These are phyloP conservation scores for Fusarium sp. DNA, from an alignment of 2,329 filamentous ascomycete genomes.

Conservation along the genomic window DNA sequence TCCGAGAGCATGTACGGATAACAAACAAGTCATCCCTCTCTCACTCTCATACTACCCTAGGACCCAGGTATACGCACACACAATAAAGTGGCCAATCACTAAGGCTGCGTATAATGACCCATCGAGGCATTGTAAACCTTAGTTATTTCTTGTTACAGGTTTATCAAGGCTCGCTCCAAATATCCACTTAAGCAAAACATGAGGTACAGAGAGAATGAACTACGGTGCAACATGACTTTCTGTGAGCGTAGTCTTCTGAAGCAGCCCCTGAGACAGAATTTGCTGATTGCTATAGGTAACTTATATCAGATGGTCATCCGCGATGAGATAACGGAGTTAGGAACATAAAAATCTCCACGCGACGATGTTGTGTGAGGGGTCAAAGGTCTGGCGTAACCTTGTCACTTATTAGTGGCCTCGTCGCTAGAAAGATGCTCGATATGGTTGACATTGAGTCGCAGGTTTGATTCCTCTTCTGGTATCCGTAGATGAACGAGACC, in stretches of 20 bases:
- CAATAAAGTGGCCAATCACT: not conserved
- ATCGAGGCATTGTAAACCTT: not conserved
- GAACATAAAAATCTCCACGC: not conserved
- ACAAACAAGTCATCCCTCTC: not conserved
- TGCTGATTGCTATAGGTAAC: not conserved
- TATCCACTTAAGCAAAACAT: not conserved
- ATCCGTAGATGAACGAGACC: not conserved
- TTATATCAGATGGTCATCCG: not conserved
- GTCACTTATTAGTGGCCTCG: not conserved
- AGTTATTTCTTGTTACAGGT: not conserved
- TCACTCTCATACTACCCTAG: not conserved
- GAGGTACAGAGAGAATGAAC: not conserved
- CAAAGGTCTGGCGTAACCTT: not conserved
- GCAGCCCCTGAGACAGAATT: not conserved
- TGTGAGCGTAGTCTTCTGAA: not conserved
- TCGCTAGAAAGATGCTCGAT: not conserved
- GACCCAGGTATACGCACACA: not conserved
- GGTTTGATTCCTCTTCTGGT: not conserved
- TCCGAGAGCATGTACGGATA: not conserved
- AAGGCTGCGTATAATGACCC: not conserved
- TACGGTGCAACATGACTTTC: not conserved
- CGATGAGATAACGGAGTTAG: not conserved
- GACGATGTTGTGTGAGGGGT: conserved; percentile 1
- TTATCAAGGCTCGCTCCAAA: not conserved
- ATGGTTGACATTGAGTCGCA: not conserved